These are phyloP conservation scores for Yamadazyma aaseri DNA, from an alignment of 1,139 yeast species.

Conservation along the genomic window DNA sequence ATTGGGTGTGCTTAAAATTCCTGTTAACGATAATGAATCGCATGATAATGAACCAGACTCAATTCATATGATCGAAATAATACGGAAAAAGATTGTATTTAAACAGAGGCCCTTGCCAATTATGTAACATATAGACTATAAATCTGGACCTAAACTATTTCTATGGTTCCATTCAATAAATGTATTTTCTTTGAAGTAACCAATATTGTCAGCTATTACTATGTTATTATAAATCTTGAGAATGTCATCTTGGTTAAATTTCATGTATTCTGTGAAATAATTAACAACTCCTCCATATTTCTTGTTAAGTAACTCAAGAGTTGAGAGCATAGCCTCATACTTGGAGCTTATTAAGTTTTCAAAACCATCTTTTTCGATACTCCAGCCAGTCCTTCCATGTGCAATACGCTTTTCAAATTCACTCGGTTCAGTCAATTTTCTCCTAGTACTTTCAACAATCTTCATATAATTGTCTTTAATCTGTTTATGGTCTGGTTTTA, in stretches of 20 bases:
- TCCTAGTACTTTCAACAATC: conserved; percentile 28
- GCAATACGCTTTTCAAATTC: conserved; percentile 30
- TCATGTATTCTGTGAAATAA: conserved; percentile 50
- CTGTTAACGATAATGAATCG: conserved; percentile 20
- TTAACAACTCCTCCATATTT: conserved; percentile 55
- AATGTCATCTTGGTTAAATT: conserved; percentile 51
- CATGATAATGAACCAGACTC: conserved; percentile 26
- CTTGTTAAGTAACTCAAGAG: conserved; percentile 48
- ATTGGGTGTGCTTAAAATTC: conserved; percentile 50
- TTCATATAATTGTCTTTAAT: conserved; percentile 34
- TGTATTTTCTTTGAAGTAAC: conserved; percentile 19
- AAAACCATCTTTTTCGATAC: conserved; percentile 48
- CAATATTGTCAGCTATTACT: conserved; percentile 23
- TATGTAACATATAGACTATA: conserved; percentile 40
- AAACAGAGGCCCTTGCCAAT: conserved; percentile 71
- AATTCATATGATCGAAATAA: conserved; percentile 50
- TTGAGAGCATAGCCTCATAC: conserved; percentile 71
- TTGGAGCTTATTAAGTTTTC: conserved; percentile 61
- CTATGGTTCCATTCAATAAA: conserved; percentile 29
- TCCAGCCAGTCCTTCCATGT: conserved; percentile 41
- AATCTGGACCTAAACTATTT: conserved; percentile 13
- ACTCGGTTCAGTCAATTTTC: conserved; percentile 21
- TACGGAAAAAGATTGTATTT: conserved; percentile 56
- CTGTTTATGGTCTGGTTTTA: conserved; percentile 46
- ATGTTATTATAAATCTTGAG: conserved; percentile 46